Evolutionary conservation across 495 filamentous ascomycete genomes (phyloP).

Genomic region (Neurospora sp.): DNA sequence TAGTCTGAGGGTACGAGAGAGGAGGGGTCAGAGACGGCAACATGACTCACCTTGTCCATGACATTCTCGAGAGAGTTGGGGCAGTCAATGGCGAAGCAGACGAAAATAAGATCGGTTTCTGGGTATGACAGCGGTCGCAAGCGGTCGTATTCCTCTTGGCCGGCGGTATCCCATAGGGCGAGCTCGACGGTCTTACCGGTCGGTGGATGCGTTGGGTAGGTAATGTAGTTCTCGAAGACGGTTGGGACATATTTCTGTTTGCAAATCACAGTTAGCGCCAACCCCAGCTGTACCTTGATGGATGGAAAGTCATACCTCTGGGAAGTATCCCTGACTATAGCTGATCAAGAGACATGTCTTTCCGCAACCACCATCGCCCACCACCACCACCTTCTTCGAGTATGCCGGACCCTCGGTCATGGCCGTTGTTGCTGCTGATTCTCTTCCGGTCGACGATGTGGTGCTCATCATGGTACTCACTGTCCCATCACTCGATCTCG

Average conservation of each 20-base stretch:
- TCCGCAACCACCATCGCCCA: slow-evolving; percentile 94
- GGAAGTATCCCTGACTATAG: slow-evolving; percentile 96
- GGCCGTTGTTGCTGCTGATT: slow-evolving; percentile 63
- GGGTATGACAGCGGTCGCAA: slow-evolving; percentile 92
- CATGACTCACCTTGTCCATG: slow-evolving; percentile 76
- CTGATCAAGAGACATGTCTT: slow-evolving; percentile 98
- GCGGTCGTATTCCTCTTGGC: slow-evolving; percentile 97
- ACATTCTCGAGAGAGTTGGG: slow-evolving; percentile 97
- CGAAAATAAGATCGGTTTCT: slow-evolving; percentile 93
- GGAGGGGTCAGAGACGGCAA: background rate
- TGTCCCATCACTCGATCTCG: slow-evolving; percentile 56
- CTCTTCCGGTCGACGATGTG: slow-evolving; percentile 50
- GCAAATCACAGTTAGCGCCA: background rate
- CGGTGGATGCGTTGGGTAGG: slow-evolving; percentile 75
- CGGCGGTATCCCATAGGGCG: slow-evolving; percentile 96
- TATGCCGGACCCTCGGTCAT: slow-evolving; percentile 84
- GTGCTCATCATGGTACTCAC: slow-evolving; percentile 64
- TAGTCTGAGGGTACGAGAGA: slow-evolving; percentile 4
- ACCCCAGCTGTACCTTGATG: background rate
- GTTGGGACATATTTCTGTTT: slow-evolving; percentile 96
- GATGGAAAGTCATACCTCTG: slow-evolving; percentile 57
- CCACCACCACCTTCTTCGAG: slow-evolving; percentile 98
- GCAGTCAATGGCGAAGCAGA: slow-evolving; percentile 98
- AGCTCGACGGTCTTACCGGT: slow-evolving; percentile 92
- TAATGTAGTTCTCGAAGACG: slow-evolving; percentile 99